These are phyloP conservation scores for Penicillium sp. DNA, from an alignment of 2,329 filamentous ascomycete genomes.

Conservation along the genomic window DNA sequence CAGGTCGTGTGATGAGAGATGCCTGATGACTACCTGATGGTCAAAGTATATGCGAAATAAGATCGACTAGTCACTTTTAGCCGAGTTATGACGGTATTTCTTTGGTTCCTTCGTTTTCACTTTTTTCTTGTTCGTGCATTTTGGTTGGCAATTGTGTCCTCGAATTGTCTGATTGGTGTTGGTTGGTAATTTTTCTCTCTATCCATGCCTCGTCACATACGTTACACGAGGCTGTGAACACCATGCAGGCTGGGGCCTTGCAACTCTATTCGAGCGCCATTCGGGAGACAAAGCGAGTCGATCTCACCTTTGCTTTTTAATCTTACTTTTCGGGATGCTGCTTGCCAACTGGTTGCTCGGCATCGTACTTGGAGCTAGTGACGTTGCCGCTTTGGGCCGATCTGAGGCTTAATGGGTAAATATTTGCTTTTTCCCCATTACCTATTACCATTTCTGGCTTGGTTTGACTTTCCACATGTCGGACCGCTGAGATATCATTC, in stretches of 20 bases:
- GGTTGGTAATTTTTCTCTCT: neutral
- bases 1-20: conserved; percentile 15
- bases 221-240: neutral
- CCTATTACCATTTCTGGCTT: conserved; percentile 1
- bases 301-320: conserved; percentile 8
- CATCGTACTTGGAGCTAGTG: conserved; percentile 8
- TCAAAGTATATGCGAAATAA: conserved; percentile 5
- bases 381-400: conserved; percentile 1
- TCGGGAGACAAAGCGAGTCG: conserved; percentile 10
- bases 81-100: neutral
- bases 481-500: neutral
- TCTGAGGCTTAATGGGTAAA: conserved; percentile 1
- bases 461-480: conserved; percentile 3
- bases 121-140: neutral
- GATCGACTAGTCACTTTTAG: conserved; percentile 2
- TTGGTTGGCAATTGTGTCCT: neutral
- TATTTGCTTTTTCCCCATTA: neutral
- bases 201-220: neutral
- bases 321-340: neutral
- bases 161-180: neutral
- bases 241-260: conserved; percentile 1
- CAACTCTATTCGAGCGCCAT: conserved; percentile 9
- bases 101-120: neutral
- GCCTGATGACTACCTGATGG: conserved; percentile 14
- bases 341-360: conserved; percentile 6